Evolutionary conservation across 2,329 filamentous ascomycete species (phyloP), one percentile per base, ranked within the genome.

Genomic region (Phoma sp.): DNA sequence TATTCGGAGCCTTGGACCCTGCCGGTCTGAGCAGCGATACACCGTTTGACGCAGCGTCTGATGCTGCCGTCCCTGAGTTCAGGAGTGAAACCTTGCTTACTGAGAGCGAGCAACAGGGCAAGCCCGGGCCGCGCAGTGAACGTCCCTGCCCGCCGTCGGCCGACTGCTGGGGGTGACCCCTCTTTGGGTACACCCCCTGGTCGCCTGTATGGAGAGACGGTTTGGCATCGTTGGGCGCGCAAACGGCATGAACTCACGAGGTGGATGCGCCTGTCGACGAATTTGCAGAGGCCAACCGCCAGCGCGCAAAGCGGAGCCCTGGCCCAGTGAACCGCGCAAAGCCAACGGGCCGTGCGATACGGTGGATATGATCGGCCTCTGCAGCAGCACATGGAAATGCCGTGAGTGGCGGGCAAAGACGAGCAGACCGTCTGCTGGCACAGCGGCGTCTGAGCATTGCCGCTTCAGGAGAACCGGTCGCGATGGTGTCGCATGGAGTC

Each of bases 191-290:
- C 38, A 61, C 61, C 61, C 60, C 62, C 60, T 55, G 32, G 66
- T 52, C 55, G 27, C 49, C 55, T 50, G 54, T 57, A 54, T 64
- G 65, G 59, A 53, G 53, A 59, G 62, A 68, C 52, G 52, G 22
- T 33, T 46, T 46, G 64, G 67, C 68, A 65, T 71, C 38, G 38
- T 71, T 69, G 62, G 62, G 62, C 65, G 59, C 62, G 58, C 61
- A 59, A 57, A 32, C 41, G 46, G 27, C 18, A 55, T 36, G 30
- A 41, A 46, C 36, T 37, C 41, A 40, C 45, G 13, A 30, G 33
- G 44, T 54, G 45, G 51, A 24, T 45, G 27, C 41, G 14, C 36
- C 11, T 49, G 45, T 45, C 52, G 36, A 55, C 25, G 40, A 47
- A 36, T 29, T 45, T 13, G 29, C 46, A 50, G 39, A 47, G 32